Conservation (phyloP, 2,329 filamentous ascomycete species). For the Ophiostoma triangulosporum region DNA sequence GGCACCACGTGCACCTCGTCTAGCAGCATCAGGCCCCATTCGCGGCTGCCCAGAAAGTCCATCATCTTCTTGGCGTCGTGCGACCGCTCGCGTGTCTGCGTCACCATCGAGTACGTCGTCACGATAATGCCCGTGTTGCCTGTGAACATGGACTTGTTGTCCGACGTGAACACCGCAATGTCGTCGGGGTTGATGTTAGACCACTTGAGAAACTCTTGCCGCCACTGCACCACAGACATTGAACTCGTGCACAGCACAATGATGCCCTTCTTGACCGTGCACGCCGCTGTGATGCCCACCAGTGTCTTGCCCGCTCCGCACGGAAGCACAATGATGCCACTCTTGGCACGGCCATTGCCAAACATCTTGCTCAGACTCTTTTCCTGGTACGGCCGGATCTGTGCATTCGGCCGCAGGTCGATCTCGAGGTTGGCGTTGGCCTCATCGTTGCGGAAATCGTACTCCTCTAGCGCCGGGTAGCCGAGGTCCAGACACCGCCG, state of each 20-base stretch:
- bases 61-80: conserved; percentile 96
- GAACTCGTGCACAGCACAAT: conserved; percentile 93
- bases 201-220: conserved; percentile 94
- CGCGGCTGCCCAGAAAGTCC: conserved; percentile 75
- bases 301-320: conserved; percentile 95
- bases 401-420: conserved; percentile 74
- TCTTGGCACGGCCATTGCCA: conserved; percentile 91
- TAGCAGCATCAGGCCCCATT: conserved; percentile 95
- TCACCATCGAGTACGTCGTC: conserved; percentile 98
- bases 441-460: conserved; percentile 88
- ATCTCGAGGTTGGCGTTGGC: conserved; percentile 87
- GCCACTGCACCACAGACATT: conserved; percentile 97
- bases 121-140: conserved; percentile 92
- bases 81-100: conserved; percentile 70
- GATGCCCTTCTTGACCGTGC: conserved; percentile 92
- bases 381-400: conserved; percentile 91
- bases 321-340: conserved; percentile 90
- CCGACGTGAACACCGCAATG: conserved; percentile 88
- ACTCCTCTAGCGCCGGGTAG: conserved; percentile 85
- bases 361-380: conserved; percentile 99
- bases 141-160: conserved; percentile 72
- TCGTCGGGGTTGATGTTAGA: conserved; percentile 88
- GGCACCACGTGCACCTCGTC: conserved; percentile 98
- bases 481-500: conserved; percentile 79
- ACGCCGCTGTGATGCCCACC: conserved; percentile 95